Conservation (phyloP, 2,329 filamentous ascomycete species). For the Dothidotthia symphoricarpi region DNA sequence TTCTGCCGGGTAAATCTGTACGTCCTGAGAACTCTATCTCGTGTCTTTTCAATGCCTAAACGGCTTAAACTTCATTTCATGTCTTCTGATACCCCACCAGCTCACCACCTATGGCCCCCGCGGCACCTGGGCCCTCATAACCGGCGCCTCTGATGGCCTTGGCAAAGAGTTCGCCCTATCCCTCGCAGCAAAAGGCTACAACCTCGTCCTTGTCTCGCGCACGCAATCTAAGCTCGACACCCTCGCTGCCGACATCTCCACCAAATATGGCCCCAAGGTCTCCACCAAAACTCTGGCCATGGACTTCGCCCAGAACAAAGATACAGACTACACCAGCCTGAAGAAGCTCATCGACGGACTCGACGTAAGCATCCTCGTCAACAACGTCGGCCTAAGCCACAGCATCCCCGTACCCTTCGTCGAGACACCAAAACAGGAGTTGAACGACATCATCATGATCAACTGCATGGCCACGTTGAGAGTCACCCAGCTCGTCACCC, state of each 20-base stretch:
- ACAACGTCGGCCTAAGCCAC: slow-evolving; percentile 96
- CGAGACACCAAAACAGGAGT: slow-evolving; percentile 73
- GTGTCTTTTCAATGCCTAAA: slow-evolving; percentile 7
- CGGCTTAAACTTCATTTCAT: slow-evolving; percentile 37
- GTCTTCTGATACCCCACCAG: slow-evolving; percentile 38
- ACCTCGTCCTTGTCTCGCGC: slow-evolving; percentile 89
- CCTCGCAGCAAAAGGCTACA: slow-evolving; percentile 88
- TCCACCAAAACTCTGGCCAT: slow-evolving; percentile 80
- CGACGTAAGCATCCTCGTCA: slow-evolving; percentile 84
- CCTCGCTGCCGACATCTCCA: slow-evolving; percentile 71
- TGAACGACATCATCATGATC: slow-evolving; percentile 88
- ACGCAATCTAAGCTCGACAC: slow-evolving; percentile 86
- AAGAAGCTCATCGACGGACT: slow-evolving; percentile 66
- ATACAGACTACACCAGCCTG: slow-evolving; percentile 76
- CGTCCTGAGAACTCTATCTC: slow-evolving; percentile 13
- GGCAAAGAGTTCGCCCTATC: slow-evolving; percentile 95
- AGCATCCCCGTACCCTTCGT: slow-evolving; percentile 87
- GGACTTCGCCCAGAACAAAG: slow-evolving; percentile 81
- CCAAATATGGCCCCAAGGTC: slow-evolving; percentile 62
- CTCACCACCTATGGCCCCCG: slow-evolving; percentile 86
- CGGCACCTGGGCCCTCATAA: slow-evolving; percentile 91
- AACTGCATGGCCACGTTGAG: slow-evolving; percentile 91
- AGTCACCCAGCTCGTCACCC: slow-evolving; percentile 80
- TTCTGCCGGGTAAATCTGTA: slow-evolving; percentile 51
- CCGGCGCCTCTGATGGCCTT: slow-evolving; percentile 92